A percentile compares a stretch with the other conserved stretches of the same genome.
Conservation (phyloP, 352 stramenopile genomes). For the Phytophthora boehmeriae region DNA sequence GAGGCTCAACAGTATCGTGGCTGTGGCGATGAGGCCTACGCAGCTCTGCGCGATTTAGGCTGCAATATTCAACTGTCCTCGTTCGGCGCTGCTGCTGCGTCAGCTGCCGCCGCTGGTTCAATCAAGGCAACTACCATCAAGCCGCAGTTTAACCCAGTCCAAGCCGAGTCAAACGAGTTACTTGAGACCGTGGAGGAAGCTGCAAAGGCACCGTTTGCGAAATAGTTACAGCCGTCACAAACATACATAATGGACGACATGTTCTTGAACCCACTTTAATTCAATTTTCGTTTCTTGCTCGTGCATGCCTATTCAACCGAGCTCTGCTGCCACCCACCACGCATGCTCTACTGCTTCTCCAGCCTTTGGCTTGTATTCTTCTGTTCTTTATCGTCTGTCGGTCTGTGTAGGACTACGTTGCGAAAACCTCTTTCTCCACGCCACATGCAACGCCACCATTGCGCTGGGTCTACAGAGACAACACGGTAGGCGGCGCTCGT, state of each 20-base stretch:
- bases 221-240: background rate
- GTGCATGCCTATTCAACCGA: constrained; percentile 14
- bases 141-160: constrained; percentile 70
- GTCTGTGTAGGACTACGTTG: constrained; percentile 5
- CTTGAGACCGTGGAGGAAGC: constrained; percentile 55
- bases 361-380: constrained; percentile 8
- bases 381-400: constrained; percentile 9
- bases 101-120: constrained; percentile 22
- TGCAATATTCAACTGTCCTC: constrained; percentile 72
- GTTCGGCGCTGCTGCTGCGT: constrained; percentile 41
- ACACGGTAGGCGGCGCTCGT: constrained; percentile 16
- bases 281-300: constrained; percentile 20
- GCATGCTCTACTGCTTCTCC: constrained; percentile 18
- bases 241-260: no score
- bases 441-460: constrained; percentile 9
- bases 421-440: constrained; percentile 1
- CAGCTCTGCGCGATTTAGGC: constrained; percentile 71
- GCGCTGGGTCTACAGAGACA: constrained; percentile 13
- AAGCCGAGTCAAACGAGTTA: constrained; percentile 62
- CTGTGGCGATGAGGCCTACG: constrained; percentile 82
- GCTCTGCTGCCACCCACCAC: constrained; percentile 4
- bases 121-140: constrained; percentile 27
- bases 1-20: constrained; percentile 64
- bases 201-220: constrained; percentile 55
- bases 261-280: constrained; percentile 6